Conservation (phyloP, 164 flowering plant genomes). For the Umbellularia californica region DNA sequence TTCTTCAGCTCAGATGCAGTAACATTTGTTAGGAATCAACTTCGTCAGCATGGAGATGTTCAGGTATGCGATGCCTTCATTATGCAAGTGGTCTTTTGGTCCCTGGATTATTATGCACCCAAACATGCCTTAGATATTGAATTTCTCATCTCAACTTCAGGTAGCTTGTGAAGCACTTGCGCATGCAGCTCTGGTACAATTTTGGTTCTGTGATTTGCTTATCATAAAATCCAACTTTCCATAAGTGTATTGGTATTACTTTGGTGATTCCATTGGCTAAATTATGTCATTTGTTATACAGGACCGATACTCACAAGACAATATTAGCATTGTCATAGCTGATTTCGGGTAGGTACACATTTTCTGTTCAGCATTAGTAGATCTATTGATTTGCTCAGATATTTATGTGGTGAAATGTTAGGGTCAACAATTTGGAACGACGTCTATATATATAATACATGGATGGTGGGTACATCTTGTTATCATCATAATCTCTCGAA, state of each 20-base stretch:
- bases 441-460: background rate
- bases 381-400: no score
- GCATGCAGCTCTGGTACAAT: conserved; percentile 65
- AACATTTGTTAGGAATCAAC: conserved; percentile 70
- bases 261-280: background rate
- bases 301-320: conserved; percentile 82
- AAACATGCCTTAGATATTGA: background rate
- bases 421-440: no score
- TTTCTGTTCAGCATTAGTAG: background rate
- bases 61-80: conserved; percentile 45
- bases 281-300: conserved; percentile 28
- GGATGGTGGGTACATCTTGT: background rate
- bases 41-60: conserved; percentile 79
- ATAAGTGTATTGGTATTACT: background rate
- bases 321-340: conserved; percentile 79
- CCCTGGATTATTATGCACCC: background rate
- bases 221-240: background rate
- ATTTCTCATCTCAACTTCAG: conserved; percentile 36
- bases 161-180: conserved; percentile 85
- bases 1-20: conserved; percentile 57
- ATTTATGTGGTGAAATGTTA: no score
- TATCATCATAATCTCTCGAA: background rate
- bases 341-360: conserved; percentile 75
- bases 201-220: background rate
- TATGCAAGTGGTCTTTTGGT: background rate